phyloP scores from a whole-genome alignment of 129 eudicot genomes.

The Sambucus nigra region DNA sequence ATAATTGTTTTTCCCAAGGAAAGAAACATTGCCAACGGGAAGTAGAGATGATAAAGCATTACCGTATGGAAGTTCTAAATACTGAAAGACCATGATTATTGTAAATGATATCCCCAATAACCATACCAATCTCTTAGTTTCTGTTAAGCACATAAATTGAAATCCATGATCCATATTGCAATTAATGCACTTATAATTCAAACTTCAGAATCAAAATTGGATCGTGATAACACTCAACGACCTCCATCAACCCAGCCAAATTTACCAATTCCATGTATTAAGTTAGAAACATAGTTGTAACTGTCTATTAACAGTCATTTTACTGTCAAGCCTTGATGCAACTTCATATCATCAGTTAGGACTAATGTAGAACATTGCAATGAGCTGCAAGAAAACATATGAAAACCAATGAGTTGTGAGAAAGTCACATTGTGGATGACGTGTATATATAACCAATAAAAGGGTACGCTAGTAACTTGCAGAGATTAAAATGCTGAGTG shows the following conservation, averaged over 20 bases:
- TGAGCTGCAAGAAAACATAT: not conserved
- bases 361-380: not conserved
- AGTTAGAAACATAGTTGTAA: not conserved
- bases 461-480: not conserved
- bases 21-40: constrained; percentile 19
- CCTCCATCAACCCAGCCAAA: constrained; percentile 2
- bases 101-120: constrained; percentile 24
- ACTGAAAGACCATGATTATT: constrained; percentile 26
- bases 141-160: constrained; percentile 14
- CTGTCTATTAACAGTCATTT: not conserved
- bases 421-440: no score
- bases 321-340: not conserved
- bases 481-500: no score
- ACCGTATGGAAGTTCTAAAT: constrained; percentile 26
- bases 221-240: not conserved
- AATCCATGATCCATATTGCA: constrained; percentile 30
- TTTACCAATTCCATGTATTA: not conserved
- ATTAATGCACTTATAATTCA: not conserved
- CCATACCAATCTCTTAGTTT: constrained; percentile 28
- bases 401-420: not conserved
- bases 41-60: constrained; percentile 22
- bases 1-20: constrained; percentile 8
- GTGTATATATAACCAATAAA: not conserved
- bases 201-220: constrained; percentile 4
- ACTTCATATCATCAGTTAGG: not conserved